phyloP scores from a whole-genome alignment of 345 rosid species.

The Rhodomyrtus tomentosa region DNA sequence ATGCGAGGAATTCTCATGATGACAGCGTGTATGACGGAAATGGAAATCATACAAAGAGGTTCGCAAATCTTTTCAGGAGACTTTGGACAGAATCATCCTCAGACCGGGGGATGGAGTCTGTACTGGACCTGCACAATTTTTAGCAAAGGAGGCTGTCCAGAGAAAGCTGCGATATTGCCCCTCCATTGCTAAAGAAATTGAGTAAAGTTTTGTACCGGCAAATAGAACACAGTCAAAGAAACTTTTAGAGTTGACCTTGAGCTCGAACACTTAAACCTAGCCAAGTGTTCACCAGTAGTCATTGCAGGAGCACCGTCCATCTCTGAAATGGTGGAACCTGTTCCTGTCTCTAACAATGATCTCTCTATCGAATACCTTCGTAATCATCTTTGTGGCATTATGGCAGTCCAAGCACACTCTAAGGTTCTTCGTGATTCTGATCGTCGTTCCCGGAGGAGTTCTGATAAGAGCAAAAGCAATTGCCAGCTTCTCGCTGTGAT shows the following conservation, averaged over 20 bases:
- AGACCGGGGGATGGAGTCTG: background rate
- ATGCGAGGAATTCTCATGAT: background rate
- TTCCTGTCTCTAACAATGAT: slow-evolving; percentile 22
- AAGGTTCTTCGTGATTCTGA: slow-evolving; percentile 25
- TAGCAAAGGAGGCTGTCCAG: background rate
- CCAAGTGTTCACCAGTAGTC: slow-evolving; percentile 21
- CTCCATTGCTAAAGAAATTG: background rate
- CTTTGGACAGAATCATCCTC: background rate
- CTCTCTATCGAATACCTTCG: slow-evolving; percentile 18
- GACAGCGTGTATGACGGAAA: background rate
- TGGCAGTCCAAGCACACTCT: slow-evolving; percentile 32
- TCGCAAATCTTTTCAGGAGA: background rate
- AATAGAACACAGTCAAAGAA: background rate
- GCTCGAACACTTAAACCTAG: background rate
- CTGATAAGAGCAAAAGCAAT: slow-evolving; percentile 26
- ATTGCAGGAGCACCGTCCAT: slow-evolving; percentile 29
- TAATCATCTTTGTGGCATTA: slow-evolving; percentile 22
- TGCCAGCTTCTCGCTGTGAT: slow-evolving; percentile 36
- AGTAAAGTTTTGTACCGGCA: background rate
- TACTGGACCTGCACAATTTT: background rate
- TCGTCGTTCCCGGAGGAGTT: slow-evolving; percentile 24
- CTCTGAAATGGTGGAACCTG: slow-evolving; percentile 31
- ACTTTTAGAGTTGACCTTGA: background rate
- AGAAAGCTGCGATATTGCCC: background rate
- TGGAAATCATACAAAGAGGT: background rate